These are phyloP conservation scores for Trametes polyzona DNA, from an alignment of 1,284 basidiomycete genomes.

Conservation along the genomic window DNA sequence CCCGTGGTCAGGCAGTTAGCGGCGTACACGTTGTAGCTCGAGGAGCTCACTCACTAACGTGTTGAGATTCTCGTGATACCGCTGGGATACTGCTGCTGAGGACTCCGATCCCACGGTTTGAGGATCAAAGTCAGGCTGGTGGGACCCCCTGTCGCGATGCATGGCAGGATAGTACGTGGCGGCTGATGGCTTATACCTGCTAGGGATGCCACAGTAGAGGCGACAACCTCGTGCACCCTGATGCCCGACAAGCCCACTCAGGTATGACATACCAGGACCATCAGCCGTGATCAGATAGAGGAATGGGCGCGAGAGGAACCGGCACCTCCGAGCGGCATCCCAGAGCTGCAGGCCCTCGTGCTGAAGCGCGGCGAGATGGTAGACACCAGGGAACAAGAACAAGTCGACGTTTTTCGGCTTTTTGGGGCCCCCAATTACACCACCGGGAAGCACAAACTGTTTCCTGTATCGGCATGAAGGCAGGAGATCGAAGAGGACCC, in stretches of 20 bases:
- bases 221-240: slow-evolving; percentile 39
- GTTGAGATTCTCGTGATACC: no score
- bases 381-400: slow-evolving; percentile 26
- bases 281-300: slow-evolving; percentile 23
- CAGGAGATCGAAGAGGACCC: slow-evolving; percentile 16
- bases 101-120: no score
- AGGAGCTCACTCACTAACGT: no score
- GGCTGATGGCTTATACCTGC: slow-evolving; percentile 35
- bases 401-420: slow-evolving; percentile 33
- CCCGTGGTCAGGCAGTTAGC: no score
- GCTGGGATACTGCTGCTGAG: no score
- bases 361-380: slow-evolving; percentile 28
- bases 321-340: slow-evolving; percentile 12
- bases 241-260: slow-evolving; percentile 42
- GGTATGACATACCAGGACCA: slow-evolving; percentile 29
- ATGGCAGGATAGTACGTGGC: slow-evolving; percentile 37
- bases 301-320: slow-evolving; percentile 9
- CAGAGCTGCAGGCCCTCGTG: slow-evolving; percentile 25
- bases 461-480: slow-evolving; percentile 32
- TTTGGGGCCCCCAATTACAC: slow-evolving; percentile 30
- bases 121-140: not conserved
- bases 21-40: no score
- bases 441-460: slow-evolving; percentile 25
- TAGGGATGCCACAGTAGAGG: slow-evolving; percentile 36
- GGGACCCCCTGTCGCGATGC: not conserved